These are phyloP conservation scores for Linnemannia hyalina DNA, from an alignment of 192 early-diverging fungal genomes.

Conservation along the genomic window DNA sequence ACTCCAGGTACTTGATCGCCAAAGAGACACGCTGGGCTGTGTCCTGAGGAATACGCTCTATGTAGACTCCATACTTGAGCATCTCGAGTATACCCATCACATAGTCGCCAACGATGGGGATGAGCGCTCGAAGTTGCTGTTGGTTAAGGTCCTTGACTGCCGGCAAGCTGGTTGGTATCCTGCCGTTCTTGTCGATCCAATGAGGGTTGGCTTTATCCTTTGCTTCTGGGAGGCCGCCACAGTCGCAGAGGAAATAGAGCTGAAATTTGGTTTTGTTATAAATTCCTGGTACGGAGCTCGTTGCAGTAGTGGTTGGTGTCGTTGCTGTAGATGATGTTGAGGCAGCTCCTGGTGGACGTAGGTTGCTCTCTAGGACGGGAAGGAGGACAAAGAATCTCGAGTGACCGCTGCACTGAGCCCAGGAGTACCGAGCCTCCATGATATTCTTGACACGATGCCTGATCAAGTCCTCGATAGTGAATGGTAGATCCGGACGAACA, in stretches of 20 bases:
- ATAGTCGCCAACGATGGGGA: slow-evolving; percentile 1
- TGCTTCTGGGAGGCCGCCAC: slow-evolving; percentile 15
- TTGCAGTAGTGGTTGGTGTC: background rate
- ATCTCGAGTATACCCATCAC: slow-evolving; percentile 37
- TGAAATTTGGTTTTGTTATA: background rate
- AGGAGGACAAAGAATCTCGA: background rate
- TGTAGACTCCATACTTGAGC: slow-evolving; percentile 27
- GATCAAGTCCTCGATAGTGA: too few relatives aligned
- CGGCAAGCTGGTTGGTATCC: background rate
- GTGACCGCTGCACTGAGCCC: background rate
- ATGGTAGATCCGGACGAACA: too few relatives aligned
- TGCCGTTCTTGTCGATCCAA: slow-evolving; percentile 8
- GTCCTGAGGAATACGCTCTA: background rate
- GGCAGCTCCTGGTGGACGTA: background rate
- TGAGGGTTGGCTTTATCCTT: background rate
- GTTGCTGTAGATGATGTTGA: too few relatives aligned
- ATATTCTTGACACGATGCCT: too few relatives aligned
- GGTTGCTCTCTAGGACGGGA: background rate
- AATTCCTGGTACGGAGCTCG: background rate
- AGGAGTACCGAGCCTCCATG: too few relatives aligned
- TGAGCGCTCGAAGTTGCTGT: background rate
- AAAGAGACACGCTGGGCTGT: background rate
- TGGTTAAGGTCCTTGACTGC: background rate
- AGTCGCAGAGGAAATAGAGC: slow-evolving; percentile 32
- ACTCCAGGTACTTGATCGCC: slow-evolving; percentile 18